Evolutionary conservation across 129 eudicot genomes (phyloP), one percentile per base, ranked within the genome.

Genomic region (Solidago caesia): DNA sequence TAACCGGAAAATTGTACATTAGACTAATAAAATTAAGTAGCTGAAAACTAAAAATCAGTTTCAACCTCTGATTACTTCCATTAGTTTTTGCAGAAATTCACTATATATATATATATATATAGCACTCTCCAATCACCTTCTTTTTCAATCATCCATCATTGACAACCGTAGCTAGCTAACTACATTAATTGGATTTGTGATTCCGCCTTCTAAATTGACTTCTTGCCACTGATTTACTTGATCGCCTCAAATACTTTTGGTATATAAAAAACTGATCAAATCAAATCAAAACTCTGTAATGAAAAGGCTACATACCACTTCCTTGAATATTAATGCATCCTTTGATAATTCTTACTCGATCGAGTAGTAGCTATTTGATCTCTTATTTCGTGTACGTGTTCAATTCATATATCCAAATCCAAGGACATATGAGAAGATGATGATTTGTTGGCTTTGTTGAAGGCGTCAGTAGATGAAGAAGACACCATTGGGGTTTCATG

Each of bases 331-430:
- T 49, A 79, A 72, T 65, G 72, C 44, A 64, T 53, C 73, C 27
- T 56, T 47, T 8, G 25, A 72, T 64, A 64, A 64, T 27, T 5
- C 26, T 55, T 68, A 79, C 73, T 52, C 56, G 9, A 49, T 52
- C 56, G 9, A 49, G 76, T 77, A 47, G 43, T n/a, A 71, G 66
- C 66, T 64, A 65, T 72, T 55, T 8, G 68, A 72, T 53, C 41
- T 52, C 67, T 51, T 79, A 63, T 55, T 55, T 64, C 7, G 4
- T 56, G 15, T 25, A 27, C 10, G 13, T 56, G 8, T n/a, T 61
- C 73, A 90, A 3, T n/a, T 61, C 73, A 90, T 15, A 90, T 80
- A 71, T 84, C 91, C 82, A 86, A 82, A 77, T 92, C 98, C 70
- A 82, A 78, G 67, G 95, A 84, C 95, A 83, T 89, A 67, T 85